Percentiles rank a stretch among this genome's conserved stretches.
These are phyloP conservation scores for Amanita rubescens DNA, from an alignment of 768 basidiomycete species.

Conservation along the genomic window DNA sequence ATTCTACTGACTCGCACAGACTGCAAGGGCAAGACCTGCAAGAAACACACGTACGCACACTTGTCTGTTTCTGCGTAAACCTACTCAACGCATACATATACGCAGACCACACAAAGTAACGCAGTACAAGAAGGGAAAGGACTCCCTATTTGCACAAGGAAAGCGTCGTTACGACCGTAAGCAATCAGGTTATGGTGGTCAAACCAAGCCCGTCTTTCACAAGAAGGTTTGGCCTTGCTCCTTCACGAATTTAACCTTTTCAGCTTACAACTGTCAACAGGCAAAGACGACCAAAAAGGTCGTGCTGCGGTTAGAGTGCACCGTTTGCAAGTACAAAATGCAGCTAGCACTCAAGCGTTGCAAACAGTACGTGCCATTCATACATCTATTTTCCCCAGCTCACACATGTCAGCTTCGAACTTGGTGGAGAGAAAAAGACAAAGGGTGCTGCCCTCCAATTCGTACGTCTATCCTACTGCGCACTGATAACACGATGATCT, in stretches of 20 bases:
- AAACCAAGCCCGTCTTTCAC: constrained; percentile 99
- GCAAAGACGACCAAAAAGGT: constrained; percentile 99
- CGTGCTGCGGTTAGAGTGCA: constrained; percentile 96
- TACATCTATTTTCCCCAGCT: neutral
- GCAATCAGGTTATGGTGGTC: constrained; percentile 98
- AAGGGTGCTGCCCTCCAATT: constrained; percentile 94
- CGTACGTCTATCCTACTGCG: constrained; percentile 43
- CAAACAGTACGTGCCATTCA: constrained; percentile 76
- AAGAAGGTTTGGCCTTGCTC: constrained; percentile 68
- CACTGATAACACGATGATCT: neutral
- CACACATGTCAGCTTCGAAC: constrained; percentile 71
- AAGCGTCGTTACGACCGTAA: constrained; percentile 99
- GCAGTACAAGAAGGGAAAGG: constrained; percentile 99
- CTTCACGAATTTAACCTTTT: neutral
- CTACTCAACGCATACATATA: constrained; percentile 11
- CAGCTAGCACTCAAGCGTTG: constrained; percentile 94
- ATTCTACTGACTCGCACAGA: constrained; percentile 29
- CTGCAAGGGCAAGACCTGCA: constrained; percentile 97
- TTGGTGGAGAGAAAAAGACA: constrained; percentile 99
- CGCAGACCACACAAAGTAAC: constrained; percentile 96
- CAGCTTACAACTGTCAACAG: constrained; percentile 29
- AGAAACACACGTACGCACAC: constrained; percentile 83
- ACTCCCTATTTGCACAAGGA: constrained; percentile 95
- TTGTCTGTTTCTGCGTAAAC: constrained; percentile 1
- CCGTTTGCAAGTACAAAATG: constrained; percentile 98